phyloP scores from a whole-genome alignment of 345 rosid genomes.

The Populus alba region DNA sequence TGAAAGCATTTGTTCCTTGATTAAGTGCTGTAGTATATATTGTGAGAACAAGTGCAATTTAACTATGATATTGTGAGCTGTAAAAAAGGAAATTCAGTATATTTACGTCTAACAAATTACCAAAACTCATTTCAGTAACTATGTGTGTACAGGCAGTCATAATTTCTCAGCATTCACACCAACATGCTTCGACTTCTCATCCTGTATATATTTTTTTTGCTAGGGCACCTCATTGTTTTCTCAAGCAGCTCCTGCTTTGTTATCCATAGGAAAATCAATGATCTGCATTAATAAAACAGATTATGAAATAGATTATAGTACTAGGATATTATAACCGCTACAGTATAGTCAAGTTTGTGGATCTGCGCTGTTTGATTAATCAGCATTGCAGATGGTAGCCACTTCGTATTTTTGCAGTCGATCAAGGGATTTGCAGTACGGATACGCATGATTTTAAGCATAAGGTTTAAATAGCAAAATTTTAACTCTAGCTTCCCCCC shows the following conservation, averaged over 20 bases:
- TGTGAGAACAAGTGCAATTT: neutral
- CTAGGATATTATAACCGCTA: too few relatives aligned
- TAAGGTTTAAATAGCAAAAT: too few relatives aligned
- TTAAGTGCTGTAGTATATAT: too few relatives aligned
- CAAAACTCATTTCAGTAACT: too few relatives aligned
- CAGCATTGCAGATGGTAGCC: neutral
- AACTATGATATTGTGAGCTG: neutral
- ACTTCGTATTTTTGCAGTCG: neutral
- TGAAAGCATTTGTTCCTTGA: neutral
- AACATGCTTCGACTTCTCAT: neutral
- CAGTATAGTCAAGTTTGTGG: too few relatives aligned
- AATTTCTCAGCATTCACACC: neutral
- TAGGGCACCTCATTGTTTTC: neutral
- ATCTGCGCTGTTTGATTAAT: neutral
- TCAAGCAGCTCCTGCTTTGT: constrained; percentile 5
- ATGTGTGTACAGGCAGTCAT: too few relatives aligned
- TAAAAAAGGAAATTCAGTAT: neutral
- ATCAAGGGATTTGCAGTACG: neutral
- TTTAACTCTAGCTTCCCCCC: too few relatives aligned
- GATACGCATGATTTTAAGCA: too few relatives aligned
- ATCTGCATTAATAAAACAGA: constrained; percentile 8
- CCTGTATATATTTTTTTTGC: neutral
- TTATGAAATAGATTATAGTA: neutral
- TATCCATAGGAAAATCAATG: neutral
- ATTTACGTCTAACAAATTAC: neutral